Percentiles rank a stretch among this genome's conserved stretches.
phyloP scores from a whole-genome alignment of 129 eudicot species.

The Solidago caesia region DNA sequence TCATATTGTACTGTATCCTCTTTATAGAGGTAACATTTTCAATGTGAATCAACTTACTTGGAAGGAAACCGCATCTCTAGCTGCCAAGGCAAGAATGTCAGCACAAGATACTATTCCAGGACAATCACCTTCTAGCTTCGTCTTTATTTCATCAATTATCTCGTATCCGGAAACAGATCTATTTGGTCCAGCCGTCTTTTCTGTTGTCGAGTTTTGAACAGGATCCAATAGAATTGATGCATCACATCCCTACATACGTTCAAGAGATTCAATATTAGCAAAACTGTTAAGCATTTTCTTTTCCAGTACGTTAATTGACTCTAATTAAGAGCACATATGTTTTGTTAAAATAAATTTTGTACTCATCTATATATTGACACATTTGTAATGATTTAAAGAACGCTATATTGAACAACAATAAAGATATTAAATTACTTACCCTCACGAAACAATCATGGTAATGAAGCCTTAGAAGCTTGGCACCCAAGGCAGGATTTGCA shows the following conservation, averaged over 20 bases:
- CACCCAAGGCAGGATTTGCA: slow-evolving; percentile 32
- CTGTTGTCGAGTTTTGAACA: slow-evolving; percentile 31
- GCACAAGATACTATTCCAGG: slow-evolving; percentile 57
- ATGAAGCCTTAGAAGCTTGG: slow-evolving; percentile 54
- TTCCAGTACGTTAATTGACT: too few relatives aligned
- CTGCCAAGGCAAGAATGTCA: slow-evolving; percentile 55
- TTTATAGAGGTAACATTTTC: background rate
- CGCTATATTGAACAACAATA: background rate
- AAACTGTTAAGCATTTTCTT: too few relatives aligned
- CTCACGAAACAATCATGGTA: slow-evolving; percentile 65
- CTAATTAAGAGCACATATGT: too few relatives aligned
- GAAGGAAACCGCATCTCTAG: slow-evolving; percentile 58
- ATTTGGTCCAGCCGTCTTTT: slow-evolving; percentile 52
- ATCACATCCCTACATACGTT: slow-evolving; percentile 52
- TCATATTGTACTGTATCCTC: too few relatives aligned
- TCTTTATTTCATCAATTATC: slow-evolving; percentile 52
- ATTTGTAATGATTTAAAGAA: background rate
- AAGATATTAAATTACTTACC: slow-evolving; percentile 30
- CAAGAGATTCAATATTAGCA: background rate
- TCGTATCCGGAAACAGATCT: slow-evolving; percentile 44
- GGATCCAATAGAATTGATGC: slow-evolving; percentile 54
- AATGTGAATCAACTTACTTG: slow-evolving; percentile 33
- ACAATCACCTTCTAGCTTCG: slow-evolving; percentile 39
- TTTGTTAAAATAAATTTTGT: too few relatives aligned
- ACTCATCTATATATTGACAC: background rate